Percentiles rank a stretch among this genome's conserved stretches.
phyloP scores from a whole-genome alignment of 495 filamentous ascomycete genomes.

The Hypoxylon fuscum region DNA sequence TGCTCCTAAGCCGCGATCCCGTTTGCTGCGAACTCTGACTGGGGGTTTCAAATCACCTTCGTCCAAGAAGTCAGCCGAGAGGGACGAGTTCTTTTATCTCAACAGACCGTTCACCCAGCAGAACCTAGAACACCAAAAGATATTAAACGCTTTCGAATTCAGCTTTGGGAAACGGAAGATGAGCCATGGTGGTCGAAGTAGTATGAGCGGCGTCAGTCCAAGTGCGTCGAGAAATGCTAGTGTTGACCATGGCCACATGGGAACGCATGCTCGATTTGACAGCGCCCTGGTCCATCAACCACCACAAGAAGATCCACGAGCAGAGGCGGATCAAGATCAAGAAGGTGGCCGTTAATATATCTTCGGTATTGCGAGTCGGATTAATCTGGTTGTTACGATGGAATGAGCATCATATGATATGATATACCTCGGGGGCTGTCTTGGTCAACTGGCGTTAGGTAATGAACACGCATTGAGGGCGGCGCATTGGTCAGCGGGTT shows the following conservation, averaged over 20 bases:
- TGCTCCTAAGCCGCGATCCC: conserved; percentile 16
- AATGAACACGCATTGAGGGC: neutral
- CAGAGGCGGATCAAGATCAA: conserved; percentile 4
- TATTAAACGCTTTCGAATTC: conserved; percentile 42
- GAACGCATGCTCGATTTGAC: conserved; percentile 18
- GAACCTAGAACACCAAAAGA: conserved; percentile 44
- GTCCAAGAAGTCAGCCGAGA: conserved; percentile 29
- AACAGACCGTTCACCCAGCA: conserved; percentile 42
- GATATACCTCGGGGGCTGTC: conserved; percentile 1
- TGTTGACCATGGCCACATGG: conserved; percentile 22
- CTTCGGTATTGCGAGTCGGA: neutral
- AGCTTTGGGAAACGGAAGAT: conserved; percentile 28
- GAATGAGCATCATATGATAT: conserved; percentile 19
- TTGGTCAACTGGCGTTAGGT: conserved; percentile 6
- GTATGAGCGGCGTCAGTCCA: conserved; percentile 40
- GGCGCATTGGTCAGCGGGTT: conserved; percentile 1
- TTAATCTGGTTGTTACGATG: neutral
- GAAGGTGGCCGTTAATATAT: neutral
- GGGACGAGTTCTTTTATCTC: conserved; percentile 24
- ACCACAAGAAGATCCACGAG: conserved; percentile 19
- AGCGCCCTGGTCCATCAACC: conserved; percentile 8
- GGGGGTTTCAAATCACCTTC: conserved; percentile 29
- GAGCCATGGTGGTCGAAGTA: conserved; percentile 32
- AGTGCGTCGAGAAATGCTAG: conserved; percentile 38
- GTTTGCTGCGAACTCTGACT: conserved; percentile 23